Conservation (phyloP, 345 rosid genomes). For the Eucalyptus pumila region DNA sequence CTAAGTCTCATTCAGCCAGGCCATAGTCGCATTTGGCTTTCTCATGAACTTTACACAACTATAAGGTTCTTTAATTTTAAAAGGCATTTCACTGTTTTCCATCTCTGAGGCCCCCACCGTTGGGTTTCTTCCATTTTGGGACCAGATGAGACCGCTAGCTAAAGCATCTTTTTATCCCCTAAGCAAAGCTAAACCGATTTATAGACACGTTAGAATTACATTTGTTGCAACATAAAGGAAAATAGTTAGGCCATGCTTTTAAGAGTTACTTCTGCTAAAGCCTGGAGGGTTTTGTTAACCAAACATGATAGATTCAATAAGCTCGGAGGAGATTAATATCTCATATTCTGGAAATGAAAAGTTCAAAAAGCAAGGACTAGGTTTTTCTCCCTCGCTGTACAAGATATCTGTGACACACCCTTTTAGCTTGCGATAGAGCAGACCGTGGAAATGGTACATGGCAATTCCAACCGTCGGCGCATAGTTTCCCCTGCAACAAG, state of each 20-base stretch:
- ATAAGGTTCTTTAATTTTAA: not conserved
- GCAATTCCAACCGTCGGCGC: too few relatives aligned
- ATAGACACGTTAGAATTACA: not conserved
- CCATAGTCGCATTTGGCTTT: not conserved
- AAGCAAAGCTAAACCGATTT: not conserved
- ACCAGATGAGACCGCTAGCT: not conserved
- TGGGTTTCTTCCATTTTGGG: not conserved
- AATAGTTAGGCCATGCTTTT: too few relatives aligned
- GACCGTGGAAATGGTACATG: not conserved
- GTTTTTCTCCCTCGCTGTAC: not conserved
- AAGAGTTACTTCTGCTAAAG: not conserved
- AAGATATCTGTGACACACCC: not conserved
- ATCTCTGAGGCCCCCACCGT: not conserved
- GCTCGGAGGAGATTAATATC: not conserved
- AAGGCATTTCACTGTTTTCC: not conserved
- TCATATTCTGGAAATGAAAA: not conserved
- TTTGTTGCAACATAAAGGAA: not conserved
- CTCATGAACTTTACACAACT: not conserved
- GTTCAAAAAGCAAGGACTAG: not conserved
- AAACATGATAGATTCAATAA: not conserved
- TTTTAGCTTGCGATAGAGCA: not conserved
- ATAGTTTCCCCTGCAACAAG: too few relatives aligned
- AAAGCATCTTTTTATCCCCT: not conserved
- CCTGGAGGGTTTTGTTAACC: not conserved
- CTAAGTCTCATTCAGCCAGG: not conserved